A percentile compares a stretch with the other conserved stretches of the same genome.
phyloP scores from a whole-genome alignment of 2,329 filamentous ascomycete genomes.

The Paraphoma sp. region DNA sequence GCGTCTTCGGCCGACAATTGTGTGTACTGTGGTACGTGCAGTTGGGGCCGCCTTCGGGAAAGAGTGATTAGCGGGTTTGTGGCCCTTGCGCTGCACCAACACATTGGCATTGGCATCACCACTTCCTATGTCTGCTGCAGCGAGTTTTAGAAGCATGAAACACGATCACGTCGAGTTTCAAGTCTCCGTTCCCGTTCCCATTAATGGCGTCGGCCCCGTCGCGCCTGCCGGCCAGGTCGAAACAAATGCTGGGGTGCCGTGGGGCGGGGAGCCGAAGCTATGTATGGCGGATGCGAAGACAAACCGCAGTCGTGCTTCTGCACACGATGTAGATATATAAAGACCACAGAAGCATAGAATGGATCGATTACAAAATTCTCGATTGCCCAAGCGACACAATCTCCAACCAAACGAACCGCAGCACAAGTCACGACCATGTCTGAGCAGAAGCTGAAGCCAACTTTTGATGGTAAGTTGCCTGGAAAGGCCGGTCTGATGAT shows the following conservation, averaged over 20 bases:
- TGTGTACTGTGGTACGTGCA: neutral
- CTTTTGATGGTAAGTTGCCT: slow-evolving; percentile 40
- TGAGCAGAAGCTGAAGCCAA: slow-evolving; percentile 40
- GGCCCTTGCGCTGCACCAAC: neutral
- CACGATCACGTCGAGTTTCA: neutral
- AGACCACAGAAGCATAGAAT: slow-evolving; percentile 9
- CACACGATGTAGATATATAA: slow-evolving; percentile 31
- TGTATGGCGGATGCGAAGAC: slow-evolving; percentile 19
- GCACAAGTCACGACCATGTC: slow-evolving; percentile 29
- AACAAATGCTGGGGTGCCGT: slow-evolving; percentile 21
- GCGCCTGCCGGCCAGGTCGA: slow-evolving; percentile 24
- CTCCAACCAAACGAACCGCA: neutral
- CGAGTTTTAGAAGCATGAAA: neutral
- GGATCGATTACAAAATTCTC: too few relatives aligned
- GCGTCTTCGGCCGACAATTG: too few relatives aligned
- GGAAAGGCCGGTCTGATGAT: neutral
- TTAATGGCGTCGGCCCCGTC: slow-evolving; percentile 34
- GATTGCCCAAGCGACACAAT: neutral
- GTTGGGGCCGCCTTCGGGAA: neutral
- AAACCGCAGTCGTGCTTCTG: slow-evolving; percentile 8
- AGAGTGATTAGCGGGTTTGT: neutral
- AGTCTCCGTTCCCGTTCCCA: slow-evolving; percentile 8
- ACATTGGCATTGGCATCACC: neutral
- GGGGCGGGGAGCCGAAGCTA: slow-evolving; percentile 42
- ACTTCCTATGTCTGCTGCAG: neutral